A percentile compares a stretch with the other conserved stretches of the same genome.
Evolutionary conservation across 1,284 basidiomycete species (phyloP).

Genomic region (Inonotus hispidus): DNA sequence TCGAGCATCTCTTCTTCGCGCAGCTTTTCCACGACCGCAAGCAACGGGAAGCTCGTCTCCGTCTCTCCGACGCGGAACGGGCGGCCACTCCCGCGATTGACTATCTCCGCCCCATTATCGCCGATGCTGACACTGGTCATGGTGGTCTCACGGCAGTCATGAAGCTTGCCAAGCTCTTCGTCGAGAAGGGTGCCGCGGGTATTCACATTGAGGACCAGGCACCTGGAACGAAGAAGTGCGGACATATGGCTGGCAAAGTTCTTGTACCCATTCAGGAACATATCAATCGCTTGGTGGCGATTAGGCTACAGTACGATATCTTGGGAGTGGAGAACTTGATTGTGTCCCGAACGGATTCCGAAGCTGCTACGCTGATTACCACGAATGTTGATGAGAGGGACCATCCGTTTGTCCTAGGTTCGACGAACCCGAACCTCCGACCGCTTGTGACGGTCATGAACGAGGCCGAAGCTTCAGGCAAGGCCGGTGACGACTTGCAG

Average conservation of each 20-base stretch:
- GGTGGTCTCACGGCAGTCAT: constrained; percentile 60
- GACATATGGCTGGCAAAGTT: constrained; percentile 76
- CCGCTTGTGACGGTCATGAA: constrained; percentile 81
- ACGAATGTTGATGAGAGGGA: constrained; percentile 96
- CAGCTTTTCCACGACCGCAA: constrained; percentile 88
- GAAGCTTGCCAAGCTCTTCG: constrained; percentile 77
- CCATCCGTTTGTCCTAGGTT: constrained; percentile 94
- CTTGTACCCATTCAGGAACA: constrained; percentile 59
- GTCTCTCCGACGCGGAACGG: constrained; percentile 70
- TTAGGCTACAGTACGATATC: constrained; percentile 75
- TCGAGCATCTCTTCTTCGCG: constrained; percentile 83
- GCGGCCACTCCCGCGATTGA: constrained; percentile 56
- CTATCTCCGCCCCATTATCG: constrained; percentile 64
- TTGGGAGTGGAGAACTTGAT: constrained; percentile 77
- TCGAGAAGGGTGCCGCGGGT: constrained; percentile 67
- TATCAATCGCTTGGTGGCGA: constrained; percentile 75
- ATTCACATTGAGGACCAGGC: constrained; percentile 82
- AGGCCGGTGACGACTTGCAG: constrained; percentile 77
- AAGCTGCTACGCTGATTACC: constrained; percentile 95
- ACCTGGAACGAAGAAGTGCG: constrained; percentile 66
- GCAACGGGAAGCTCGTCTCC: constrained; percentile 72
- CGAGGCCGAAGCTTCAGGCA: constrained; percentile 77
- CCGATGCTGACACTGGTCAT: constrained; percentile 65
- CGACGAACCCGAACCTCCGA: constrained; percentile 66
- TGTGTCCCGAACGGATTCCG: constrained; percentile 72